A percentile compares a stretch with the other conserved stretches of the same genome.
Evolutionary conservation across 495 filamentous ascomycete species (phyloP).

Genomic region (Neurospora sp.): DNA sequence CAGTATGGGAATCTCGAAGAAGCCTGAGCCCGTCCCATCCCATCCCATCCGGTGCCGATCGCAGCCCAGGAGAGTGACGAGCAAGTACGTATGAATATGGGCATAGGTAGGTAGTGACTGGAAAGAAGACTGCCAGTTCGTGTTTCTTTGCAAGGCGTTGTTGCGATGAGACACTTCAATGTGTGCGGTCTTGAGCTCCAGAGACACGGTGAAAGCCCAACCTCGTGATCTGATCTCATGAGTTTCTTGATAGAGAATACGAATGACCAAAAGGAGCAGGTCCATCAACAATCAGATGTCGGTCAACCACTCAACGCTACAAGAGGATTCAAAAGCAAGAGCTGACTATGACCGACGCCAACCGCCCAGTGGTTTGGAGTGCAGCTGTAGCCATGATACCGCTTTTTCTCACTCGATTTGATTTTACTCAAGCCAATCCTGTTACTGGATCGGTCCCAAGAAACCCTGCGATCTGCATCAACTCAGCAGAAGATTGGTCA

Average conservation of each 20-base stretch:
- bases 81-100: background rate
- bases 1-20: background rate
- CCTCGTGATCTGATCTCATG: background rate
- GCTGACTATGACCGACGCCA: background rate
- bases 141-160: background rate
- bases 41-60: background rate
- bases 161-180: background rate
- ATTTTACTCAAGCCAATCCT: too few relatives aligned
- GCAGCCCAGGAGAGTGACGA: background rate
- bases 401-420: too few relatives aligned
- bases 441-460: too few relatives aligned
- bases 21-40: background rate
- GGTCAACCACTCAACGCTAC: background rate
- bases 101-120: background rate
- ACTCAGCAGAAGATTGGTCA: too few relatives aligned
- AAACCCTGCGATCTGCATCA: too few relatives aligned
- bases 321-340: background rate
- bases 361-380: background rate
- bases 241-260: background rate
- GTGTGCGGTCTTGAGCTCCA: background rate
- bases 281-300: background rate
- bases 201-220: background rate
- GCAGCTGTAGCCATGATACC: background rate
- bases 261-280: background rate
- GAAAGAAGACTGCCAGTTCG: background rate